Percentiles rank a stretch among this genome's conserved stretches.
phyloP scores from a whole-genome alignment of 2,329 filamentous ascomycete species.

The Nothopassalora personata region DNA sequence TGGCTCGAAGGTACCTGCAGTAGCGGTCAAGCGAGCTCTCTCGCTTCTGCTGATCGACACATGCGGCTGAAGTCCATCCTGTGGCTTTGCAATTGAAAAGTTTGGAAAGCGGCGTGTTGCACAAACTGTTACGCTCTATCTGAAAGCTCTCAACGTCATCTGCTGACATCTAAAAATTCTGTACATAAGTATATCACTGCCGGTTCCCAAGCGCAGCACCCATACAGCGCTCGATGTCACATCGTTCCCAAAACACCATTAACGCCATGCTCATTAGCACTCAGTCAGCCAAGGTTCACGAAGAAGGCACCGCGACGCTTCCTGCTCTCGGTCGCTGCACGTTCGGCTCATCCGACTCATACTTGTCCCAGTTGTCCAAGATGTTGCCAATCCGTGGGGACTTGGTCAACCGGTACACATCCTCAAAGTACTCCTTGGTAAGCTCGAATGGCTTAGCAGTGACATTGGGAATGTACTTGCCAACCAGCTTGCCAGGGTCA shows the following conservation, averaged over 20 bases:
- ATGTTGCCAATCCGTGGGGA: constrained; percentile 68
- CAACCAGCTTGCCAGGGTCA: constrained; percentile 90
- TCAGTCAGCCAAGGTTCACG: neutral
- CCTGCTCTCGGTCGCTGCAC: constrained; percentile 26
- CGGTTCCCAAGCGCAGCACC: neutral
- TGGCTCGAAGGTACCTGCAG: neutral
- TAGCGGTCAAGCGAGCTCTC: neutral
- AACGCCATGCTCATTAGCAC: constrained; percentile 7
- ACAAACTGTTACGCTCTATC: neutral
- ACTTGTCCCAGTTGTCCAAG: constrained; percentile 67
- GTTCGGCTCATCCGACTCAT: constrained; percentile 37
- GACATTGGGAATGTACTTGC: constrained; percentile 99
- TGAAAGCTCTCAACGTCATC: neutral
- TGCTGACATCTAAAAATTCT: neutral
- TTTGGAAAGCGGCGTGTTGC: neutral
- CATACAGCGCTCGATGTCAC: neutral
- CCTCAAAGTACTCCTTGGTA: constrained; percentile 98
- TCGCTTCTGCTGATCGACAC: neutral
- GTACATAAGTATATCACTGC: neutral
- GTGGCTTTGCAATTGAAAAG: neutral
- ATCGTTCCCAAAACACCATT: neutral
- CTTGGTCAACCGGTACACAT: constrained; percentile 93
- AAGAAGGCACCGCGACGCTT: constrained; percentile 22
- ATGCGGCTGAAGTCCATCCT: neutral
- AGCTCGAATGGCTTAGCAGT: constrained; percentile 92